phyloP scores from a whole-genome alignment of 352 stramenopile genomes.

The Phytophthora pisi region DNA sequence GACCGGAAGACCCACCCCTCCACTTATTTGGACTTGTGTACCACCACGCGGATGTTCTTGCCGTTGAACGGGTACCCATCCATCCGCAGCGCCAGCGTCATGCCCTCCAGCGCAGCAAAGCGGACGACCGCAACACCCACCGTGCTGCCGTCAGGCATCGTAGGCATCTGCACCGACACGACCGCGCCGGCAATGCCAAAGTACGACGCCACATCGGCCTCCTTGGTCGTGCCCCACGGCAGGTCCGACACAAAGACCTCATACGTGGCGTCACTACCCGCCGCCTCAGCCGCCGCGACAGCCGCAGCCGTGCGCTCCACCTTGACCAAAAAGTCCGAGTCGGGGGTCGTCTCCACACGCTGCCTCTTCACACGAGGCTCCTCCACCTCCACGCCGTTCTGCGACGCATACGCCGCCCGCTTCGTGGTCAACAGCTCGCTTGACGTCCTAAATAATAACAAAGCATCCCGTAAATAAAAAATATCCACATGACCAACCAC shows the following conservation, averaged over 20 bases:
- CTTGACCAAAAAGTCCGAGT: constrained; percentile 51
- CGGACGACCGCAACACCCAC: constrained; percentile 70
- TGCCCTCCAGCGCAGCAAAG: constrained; percentile 56
- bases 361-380: constrained; percentile 43
- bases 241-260: constrained; percentile 76
- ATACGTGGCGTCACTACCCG: constrained; percentile 20
- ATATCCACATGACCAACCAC: no score
- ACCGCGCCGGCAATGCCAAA: constrained; percentile 63
- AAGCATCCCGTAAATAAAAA: no score
- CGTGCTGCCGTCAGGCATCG: constrained; percentile 72
- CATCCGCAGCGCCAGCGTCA: constrained; percentile 64
- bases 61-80: constrained; percentile 72
- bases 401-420: constrained; percentile 19
- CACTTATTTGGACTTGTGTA: constrained; percentile 44
- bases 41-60: constrained; percentile 63
- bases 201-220: constrained; percentile 64
- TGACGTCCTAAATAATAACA: constrained; percentile 34
- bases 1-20: neutral
- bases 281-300: constrained; percentile 24
- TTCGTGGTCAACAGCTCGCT: constrained; percentile 48
- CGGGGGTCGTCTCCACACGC: constrained; percentile 28
- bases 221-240: constrained; percentile 52
- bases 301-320: constrained; percentile 44
- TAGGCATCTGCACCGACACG: constrained; percentile 68
- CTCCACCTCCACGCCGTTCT: constrained; percentile 9